A percentile compares a stretch with the other conserved stretches of the same genome.
These are phyloP conservation scores for Zymoseptoria ardabiliae DNA, from an alignment of 2,329 filamentous ascomycete species.

Conservation along the genomic window DNA sequence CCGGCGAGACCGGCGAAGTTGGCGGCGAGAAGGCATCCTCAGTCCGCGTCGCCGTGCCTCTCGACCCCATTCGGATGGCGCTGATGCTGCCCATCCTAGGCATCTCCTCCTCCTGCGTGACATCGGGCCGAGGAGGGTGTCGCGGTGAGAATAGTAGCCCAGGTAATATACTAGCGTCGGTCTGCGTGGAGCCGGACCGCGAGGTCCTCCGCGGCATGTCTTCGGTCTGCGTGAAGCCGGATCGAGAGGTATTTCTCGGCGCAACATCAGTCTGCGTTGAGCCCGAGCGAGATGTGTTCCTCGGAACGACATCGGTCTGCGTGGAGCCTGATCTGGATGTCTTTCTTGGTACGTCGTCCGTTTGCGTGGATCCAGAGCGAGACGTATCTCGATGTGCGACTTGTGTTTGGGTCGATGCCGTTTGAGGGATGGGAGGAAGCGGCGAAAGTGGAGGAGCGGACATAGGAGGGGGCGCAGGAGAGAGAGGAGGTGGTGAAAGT, in stretches of 20 bases:
- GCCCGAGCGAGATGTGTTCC: background rate
- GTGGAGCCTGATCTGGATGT: background rate
- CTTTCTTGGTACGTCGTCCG: background rate
- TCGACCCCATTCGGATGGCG: background rate
- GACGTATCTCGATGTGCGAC: background rate
- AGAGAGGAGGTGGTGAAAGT: background rate
- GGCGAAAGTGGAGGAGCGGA: background rate
- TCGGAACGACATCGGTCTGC: background rate
- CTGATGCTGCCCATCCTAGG: background rate
- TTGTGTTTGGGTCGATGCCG: background rate
- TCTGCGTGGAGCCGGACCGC: background rate
- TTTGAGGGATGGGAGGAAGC: background rate
- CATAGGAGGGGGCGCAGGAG: background rate
- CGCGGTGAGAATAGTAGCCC: background rate
- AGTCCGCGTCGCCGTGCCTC: background rate
- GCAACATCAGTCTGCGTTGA: background rate
- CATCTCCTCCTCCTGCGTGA: background rate
- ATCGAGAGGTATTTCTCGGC: background rate
- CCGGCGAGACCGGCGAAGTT: background rate
- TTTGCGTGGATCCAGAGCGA: background rate
- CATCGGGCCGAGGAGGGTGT: background rate
- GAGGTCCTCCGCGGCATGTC: background rate
- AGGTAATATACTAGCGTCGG: background rate
- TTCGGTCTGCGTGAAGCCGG: background rate
- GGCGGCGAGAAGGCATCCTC: background rate